Conservation (phyloP, 2,329 filamentous ascomycete species). For the Dothidotthia symphoricarpi region DNA sequence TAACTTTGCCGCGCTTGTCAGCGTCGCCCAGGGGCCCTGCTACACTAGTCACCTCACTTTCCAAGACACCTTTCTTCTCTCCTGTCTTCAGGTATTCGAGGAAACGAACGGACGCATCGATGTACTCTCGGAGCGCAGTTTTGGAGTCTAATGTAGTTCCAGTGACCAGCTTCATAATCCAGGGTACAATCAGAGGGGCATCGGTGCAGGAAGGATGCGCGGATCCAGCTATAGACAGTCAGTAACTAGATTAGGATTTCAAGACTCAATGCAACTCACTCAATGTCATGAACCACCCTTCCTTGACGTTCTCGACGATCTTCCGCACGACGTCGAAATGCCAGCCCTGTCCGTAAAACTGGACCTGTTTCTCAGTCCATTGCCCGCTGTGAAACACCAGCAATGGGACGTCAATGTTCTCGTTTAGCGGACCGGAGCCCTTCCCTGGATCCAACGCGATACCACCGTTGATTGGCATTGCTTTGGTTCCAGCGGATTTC, state of each 20-base stretch:
- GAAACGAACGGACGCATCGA: constrained; percentile 59
- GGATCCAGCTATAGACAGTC: constrained; percentile 26
- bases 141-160: constrained; percentile 59
- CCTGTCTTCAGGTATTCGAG: constrained; percentile 48
- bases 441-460: constrained; percentile 68
- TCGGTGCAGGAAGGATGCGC: constrained; percentile 66
- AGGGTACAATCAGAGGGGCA: constrained; percentile 63
- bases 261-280: constrained; percentile 18
- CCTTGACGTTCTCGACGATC: constrained; percentile 52
- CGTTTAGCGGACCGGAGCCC: constrained; percentile 60
- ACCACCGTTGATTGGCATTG: constrained; percentile 54
- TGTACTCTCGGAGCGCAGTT: constrained; percentile 60
- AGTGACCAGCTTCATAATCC: constrained; percentile 60
- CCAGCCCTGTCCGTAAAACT: constrained; percentile 60
- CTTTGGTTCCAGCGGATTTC: constrained; percentile 47
- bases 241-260: background rate
- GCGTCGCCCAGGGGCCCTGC: constrained; percentile 34
- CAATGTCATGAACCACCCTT: constrained; percentile 49
- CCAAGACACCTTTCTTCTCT: constrained; percentile 50
- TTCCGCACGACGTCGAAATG: constrained; percentile 64
- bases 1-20: constrained; percentile 24
- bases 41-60: constrained; percentile 48
- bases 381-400: constrained; percentile 64
- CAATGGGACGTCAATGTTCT: constrained; percentile 57
- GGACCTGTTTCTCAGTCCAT: constrained; percentile 58